Evolutionary conservation across 2,329 filamentous ascomycete genomes (phyloP).

Genomic region (Orbilia javanica): DNA sequence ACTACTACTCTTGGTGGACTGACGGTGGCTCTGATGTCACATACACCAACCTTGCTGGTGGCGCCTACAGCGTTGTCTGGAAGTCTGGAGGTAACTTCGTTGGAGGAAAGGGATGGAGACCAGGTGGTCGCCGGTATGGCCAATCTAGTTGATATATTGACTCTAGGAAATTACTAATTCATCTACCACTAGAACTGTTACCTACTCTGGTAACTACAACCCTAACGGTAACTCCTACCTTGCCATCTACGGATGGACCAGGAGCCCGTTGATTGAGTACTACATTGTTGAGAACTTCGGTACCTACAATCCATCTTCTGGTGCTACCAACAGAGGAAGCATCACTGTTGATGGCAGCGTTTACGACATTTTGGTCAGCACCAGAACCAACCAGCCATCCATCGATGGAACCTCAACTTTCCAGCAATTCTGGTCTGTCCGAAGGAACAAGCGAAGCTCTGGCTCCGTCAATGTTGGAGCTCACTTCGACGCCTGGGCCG

Average conservation of each 20-base stretch:
- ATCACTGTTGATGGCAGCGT: slow-evolving; percentile 65
- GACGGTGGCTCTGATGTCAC: slow-evolving; percentile 69
- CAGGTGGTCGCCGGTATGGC: slow-evolving; percentile 64
- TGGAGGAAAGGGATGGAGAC: slow-evolving; percentile 70
- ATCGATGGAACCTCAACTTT: slow-evolving; percentile 70
- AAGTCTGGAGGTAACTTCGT: slow-evolving; percentile 68
- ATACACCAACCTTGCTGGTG: slow-evolving; percentile 71
- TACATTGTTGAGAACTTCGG: slow-evolving; percentile 67
- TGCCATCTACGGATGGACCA: slow-evolving; percentile 67
- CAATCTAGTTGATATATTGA: neutral
- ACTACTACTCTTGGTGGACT: slow-evolving; percentile 74
- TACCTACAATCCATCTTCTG: slow-evolving; percentile 63
- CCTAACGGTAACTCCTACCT: slow-evolving; percentile 64
- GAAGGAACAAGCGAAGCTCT: slow-evolving; percentile 68
- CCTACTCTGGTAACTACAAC: slow-evolving; percentile 64
- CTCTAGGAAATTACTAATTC: slow-evolving; percentile 1
- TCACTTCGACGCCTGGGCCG: slow-evolving; percentile 71
- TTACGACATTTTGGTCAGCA: slow-evolving; percentile 66
- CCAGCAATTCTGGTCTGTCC: slow-evolving; percentile 71
- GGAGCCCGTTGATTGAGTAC: slow-evolving; percentile 66
- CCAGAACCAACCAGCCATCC: slow-evolving; percentile 67
- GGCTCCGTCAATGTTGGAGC: slow-evolving; percentile 69
- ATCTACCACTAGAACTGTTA: slow-evolving; percentile 59
- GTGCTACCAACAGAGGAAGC: slow-evolving; percentile 64
- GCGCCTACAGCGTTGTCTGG: slow-evolving; percentile 70